These are phyloP conservation scores for Pyricularia pennisetigena DNA, from an alignment of 2,329 filamentous ascomycete genomes.

Conservation along the genomic window DNA sequence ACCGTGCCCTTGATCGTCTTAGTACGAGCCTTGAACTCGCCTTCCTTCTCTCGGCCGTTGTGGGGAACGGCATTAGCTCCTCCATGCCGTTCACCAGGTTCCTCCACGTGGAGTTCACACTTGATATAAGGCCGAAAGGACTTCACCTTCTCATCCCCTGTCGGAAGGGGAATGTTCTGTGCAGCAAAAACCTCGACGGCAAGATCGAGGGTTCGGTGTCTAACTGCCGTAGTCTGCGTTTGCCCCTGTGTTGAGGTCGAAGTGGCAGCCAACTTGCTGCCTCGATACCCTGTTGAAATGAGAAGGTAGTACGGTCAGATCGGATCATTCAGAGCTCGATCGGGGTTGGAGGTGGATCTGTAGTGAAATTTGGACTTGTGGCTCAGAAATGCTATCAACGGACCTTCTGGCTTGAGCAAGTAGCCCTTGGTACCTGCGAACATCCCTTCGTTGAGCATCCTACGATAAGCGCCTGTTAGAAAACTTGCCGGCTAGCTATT, in stretches of 20 bases:
- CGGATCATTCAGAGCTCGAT: background rate
- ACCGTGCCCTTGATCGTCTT: conserved; percentile 39
- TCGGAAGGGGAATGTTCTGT: conserved; percentile 62
- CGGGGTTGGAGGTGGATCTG: background rate
- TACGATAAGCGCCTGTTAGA: background rate
- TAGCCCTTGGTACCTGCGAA: conserved; percentile 78
- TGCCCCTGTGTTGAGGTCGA: conserved; percentile 19
- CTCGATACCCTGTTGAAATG: conserved; percentile 24
- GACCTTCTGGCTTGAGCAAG: conserved; percentile 66
- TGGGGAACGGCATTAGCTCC: conserved; percentile 27
- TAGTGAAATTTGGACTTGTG: background rate
- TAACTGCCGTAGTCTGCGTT: conserved; percentile 22
- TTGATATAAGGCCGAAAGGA: conserved; percentile 74
- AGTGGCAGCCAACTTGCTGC: conserved; percentile 16
- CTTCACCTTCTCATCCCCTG: conserved; percentile 34
- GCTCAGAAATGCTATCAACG: background rate
- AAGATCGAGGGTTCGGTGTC: conserved; percentile 55
- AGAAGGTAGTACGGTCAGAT: conserved; percentile 1
- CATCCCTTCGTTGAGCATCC: conserved; percentile 89
- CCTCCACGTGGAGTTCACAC: conserved; percentile 71
- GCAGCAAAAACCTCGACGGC: conserved; percentile 66
- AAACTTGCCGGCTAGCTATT: too few relatives aligned
- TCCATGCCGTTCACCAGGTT: conserved; percentile 24
- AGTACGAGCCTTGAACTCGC: conserved; percentile 43
- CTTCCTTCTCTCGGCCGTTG: conserved; percentile 38